Conservation (phyloP, 2,329 filamentous ascomycete species). For the Colletotrichum higginsianum region DNA sequence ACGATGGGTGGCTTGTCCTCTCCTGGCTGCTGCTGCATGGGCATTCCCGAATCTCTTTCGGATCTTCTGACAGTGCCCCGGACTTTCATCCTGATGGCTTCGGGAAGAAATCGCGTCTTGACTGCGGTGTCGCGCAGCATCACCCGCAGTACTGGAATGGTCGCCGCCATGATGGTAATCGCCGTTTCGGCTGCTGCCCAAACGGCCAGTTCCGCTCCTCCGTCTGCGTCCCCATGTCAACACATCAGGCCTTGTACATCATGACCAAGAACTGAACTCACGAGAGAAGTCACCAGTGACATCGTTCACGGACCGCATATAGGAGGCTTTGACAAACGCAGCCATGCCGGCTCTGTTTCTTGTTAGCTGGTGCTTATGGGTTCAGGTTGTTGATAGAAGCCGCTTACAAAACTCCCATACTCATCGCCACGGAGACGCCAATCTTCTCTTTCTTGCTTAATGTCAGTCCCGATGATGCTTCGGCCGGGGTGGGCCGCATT, state of each 20-base stretch:
- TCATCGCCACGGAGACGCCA: constrained; percentile 54
- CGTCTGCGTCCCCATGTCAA: constrained; percentile 45
- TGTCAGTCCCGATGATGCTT: constrained; percentile 33
- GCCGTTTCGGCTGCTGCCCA: constrained; percentile 49
- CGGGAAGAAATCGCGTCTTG: constrained; percentile 25
- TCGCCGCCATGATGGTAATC: constrained; percentile 53
- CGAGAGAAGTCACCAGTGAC: constrained; percentile 36
- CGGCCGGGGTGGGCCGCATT: constrained; percentile 47
- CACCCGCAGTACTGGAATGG: constrained; percentile 49
- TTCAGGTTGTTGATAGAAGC: neutral
- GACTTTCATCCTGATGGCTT: constrained; percentile 31
- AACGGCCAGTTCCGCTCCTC: constrained; percentile 33
- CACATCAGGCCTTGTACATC: neutral
- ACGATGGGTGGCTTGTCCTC: constrained; percentile 14
- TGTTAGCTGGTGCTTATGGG: neutral
- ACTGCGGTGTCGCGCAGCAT: constrained; percentile 32
- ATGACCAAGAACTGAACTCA: neutral
- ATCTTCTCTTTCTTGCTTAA: constrained; percentile 53
- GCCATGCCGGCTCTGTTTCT: constrained; percentile 39
- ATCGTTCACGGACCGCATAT: constrained; percentile 38
- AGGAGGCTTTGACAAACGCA: constrained; percentile 41
- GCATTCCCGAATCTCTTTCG: constrained; percentile 6
- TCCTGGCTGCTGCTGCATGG: neutral
- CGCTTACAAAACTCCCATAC: constrained; percentile 47
- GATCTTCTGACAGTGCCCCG: constrained; percentile 18